Percentiles rank a stretch among this genome's conserved stretches.
Conservation (phyloP, 2,329 filamentous ascomycete genomes). For the Simplicillium aogashimaense region DNA sequence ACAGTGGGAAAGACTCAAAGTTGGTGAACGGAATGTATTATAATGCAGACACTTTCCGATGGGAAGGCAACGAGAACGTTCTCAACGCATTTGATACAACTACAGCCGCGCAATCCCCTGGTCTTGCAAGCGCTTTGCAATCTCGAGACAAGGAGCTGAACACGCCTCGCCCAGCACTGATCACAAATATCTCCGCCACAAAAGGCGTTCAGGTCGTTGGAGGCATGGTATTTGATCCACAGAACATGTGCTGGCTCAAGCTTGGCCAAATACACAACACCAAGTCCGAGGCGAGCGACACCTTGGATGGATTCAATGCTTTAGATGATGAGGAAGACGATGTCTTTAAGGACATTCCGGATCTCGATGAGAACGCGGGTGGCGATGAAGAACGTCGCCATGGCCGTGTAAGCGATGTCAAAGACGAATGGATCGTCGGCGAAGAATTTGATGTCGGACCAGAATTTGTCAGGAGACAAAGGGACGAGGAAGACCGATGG, state of each 20-base stretch:
- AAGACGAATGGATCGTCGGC: constrained; percentile 76
- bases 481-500: constrained; percentile 90
- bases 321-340: constrained; percentile 75
- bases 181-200: constrained; percentile 76
- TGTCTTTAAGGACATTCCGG: constrained; percentile 89
- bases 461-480: constrained; percentile 80
- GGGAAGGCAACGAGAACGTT: constrained; percentile 94
- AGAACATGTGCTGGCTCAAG: constrained; percentile 97
- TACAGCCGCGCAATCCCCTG: constrained; percentile 41
- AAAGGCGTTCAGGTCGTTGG: constrained; percentile 89
- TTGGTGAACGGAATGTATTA: constrained; percentile 94
- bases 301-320: constrained; percentile 56
- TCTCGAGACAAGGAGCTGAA: constrained; percentile 46
- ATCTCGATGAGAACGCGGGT: constrained; percentile 60
- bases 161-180: constrained; percentile 66
- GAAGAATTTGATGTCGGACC: constrained; percentile 98
- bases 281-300: constrained; percentile 41
- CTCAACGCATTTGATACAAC: constrained; percentile 67
- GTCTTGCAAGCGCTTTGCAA: constrained; percentile 25
- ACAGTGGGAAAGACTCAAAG: constrained; percentile 64
- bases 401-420: constrained; percentile 48
- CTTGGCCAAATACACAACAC: constrained; percentile 41
- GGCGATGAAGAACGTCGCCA: constrained; percentile 37
- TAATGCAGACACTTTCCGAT: constrained; percentile 75
- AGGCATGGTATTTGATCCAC: constrained; percentile 97